Evolutionary conservation across 331 rosid species (phyloP).

Genomic region (Stylosanthes scabra): DNA sequence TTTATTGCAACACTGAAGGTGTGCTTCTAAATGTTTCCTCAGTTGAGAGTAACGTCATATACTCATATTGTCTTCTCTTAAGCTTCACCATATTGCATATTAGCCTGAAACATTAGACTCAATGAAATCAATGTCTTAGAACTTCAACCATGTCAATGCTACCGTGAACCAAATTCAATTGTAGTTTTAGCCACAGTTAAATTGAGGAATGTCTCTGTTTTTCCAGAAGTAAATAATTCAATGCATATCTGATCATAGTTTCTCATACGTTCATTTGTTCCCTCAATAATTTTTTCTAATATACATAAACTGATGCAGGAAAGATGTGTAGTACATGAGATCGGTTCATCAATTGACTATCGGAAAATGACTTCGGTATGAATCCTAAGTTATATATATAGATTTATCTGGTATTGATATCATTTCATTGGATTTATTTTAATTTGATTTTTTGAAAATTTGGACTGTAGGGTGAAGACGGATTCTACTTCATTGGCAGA

Average conservation of each 20-base stretch:
- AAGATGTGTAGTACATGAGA: conserved; percentile 86
- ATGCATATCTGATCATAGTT: conserved; percentile 16
- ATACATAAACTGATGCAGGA: conserved; percentile 64
- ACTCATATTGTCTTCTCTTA: conserved; percentile 25
- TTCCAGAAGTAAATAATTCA: conserved; percentile 24
- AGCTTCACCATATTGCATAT: conserved; percentile 27
- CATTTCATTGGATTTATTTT: conserved; percentile 26
- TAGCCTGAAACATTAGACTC: conserved; percentile 2
- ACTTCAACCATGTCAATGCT: conserved; percentile 26
- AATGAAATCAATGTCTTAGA: conserved; percentile 11
- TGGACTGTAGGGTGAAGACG: conserved; percentile 78
- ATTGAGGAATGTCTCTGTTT: conserved; percentile 33
- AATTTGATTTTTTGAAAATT: conserved; percentile 6
- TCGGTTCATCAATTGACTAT: conserved; percentile 89
- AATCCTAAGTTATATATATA: conserved; percentile 11
- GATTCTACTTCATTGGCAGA: conserved; percentile 83
- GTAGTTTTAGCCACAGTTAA: conserved; percentile 15
- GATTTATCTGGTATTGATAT: conserved; percentile 17
- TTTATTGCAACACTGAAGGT: conserved; percentile 93
- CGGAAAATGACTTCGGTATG: conserved; percentile 95
- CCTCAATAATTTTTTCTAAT: conserved; percentile 24
- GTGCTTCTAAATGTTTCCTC: conserved; percentile 23
- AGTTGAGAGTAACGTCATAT: conserved; percentile 26
- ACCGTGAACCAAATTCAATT: conserved; percentile 17
- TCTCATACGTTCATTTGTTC: conserved; percentile 1